Percentiles rank a stretch among this genome's conserved stretches.
Evolutionary conservation across 768 basidiomycete genomes (phyloP).

Genomic region (Leccinellum rugosiceps): DNA sequence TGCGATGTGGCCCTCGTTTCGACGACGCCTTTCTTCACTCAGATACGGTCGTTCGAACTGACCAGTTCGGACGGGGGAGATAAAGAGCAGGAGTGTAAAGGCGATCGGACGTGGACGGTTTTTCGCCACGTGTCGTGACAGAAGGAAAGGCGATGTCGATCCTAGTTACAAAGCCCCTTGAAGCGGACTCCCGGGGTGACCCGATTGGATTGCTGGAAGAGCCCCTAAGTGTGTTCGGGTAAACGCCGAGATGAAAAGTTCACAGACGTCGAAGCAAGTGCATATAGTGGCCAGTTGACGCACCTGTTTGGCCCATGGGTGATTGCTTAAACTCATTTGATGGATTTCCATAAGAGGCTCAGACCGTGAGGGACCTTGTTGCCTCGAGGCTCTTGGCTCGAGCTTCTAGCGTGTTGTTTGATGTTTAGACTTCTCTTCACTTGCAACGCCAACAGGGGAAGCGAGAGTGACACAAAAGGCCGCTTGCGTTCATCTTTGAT

Average conservation of each 20-base stretch:
- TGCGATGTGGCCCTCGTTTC: not conserved
- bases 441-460: too few relatives aligned
- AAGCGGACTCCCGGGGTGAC: conserved; percentile 12
- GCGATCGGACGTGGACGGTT: not conserved
- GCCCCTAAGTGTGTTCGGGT: not conserved
- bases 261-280: not conserved
- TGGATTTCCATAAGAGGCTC: not conserved
- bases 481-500: not conserved
- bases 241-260: not conserved
- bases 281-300: too few relatives aligned
- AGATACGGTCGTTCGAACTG: not conserved
- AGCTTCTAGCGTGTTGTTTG: not conserved
- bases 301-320: too few relatives aligned
- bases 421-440: not conserved
- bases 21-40: not conserved
- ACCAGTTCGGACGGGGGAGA: not conserved
- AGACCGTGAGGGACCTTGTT: not conserved
- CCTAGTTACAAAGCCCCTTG: not conserved
- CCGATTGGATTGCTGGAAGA: conserved; percentile 4
- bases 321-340: too few relatives aligned
- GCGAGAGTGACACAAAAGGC: not conserved
- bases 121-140: not conserved
- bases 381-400: conserved; percentile 5
- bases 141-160: not conserved
- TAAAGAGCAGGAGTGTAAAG: not conserved